phyloP scores from a whole-genome alignment of 495 filamentous ascomycete genomes.

The Penicillium taxi region DNA sequence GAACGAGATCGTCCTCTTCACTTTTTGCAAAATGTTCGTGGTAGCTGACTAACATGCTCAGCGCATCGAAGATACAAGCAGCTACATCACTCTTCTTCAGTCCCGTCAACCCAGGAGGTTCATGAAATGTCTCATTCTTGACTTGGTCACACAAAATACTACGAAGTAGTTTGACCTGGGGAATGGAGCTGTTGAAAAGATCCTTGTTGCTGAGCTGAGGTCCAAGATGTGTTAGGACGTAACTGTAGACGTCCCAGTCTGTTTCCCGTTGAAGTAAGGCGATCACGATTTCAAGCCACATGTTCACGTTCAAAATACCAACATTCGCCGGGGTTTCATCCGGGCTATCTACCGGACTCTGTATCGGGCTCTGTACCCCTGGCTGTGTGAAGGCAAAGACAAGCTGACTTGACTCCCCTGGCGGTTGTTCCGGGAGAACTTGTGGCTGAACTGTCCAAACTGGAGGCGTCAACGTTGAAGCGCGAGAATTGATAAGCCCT shows the following conservation, averaged over 20 bases:
- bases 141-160: conserved; percentile 74
- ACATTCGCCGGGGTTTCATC: conserved; percentile 19
- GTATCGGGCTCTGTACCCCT: conserved; percentile 9
- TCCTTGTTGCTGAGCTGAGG: conserved; percentile 83
- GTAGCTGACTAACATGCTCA: conserved; percentile 81
- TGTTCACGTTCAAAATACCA: conserved; percentile 51
- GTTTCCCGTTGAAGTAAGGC: conserved; percentile 64
- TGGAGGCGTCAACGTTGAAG: conserved; percentile 38
- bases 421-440: conserved; percentile 47
- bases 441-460: conserved; percentile 47
- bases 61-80: conserved; percentile 74
- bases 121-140: conserved; percentile 61
- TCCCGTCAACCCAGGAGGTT: conserved; percentile 63
- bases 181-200: conserved; percentile 63
- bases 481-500: conserved; percentile 28
- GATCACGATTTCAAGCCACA: conserved; percentile 72
- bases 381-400: conserved; percentile 32
- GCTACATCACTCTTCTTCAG: conserved; percentile 83
- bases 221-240: conserved; percentile 76
- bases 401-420: conserved; percentile 36
- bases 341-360: no score
- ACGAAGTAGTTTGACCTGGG: conserved; percentile 69
- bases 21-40: conserved; percentile 73
- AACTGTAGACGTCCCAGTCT: conserved; percentile 94
- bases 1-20: conserved; percentile 83